phyloP scores from a whole-genome alignment of 352 stramenopile genomes.

The Phytophthora citrophthora region DNA sequence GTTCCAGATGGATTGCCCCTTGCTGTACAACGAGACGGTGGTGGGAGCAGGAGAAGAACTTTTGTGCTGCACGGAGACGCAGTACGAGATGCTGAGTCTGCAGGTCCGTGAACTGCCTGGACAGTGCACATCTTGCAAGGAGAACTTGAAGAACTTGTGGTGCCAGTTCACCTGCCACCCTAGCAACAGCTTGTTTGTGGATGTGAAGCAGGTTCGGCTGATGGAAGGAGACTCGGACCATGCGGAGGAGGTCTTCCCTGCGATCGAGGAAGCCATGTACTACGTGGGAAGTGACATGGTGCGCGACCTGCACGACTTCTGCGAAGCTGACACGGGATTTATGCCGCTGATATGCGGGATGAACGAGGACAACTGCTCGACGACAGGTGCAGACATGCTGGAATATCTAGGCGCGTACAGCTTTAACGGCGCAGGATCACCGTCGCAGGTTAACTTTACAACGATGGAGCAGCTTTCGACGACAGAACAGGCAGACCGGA shows the following conservation, averaged over 20 bases:
- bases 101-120: conserved; percentile 67
- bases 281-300: conserved; percentile 72
- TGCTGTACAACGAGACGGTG: conserved; percentile 75
- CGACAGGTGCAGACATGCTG: conserved; percentile 55
- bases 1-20: conserved; percentile 72
- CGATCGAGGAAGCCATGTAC: conserved; percentile 73
- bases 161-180: conserved; percentile 84
- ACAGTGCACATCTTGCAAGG: conserved; percentile 71
- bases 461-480: conserved; percentile 59
- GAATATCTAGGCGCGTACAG: conserved; percentile 71
- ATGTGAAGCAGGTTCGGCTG: conserved; percentile 71
- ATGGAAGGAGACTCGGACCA: conserved; percentile 58
- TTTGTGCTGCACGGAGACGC: conserved; percentile 81
- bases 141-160: conserved; percentile 81
- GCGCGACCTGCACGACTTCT: conserved; percentile 80
- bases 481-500: conserved; percentile 46
- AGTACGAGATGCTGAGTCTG: conserved; percentile 67
- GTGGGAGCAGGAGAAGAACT: conserved; percentile 49
- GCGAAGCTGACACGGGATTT: conserved; percentile 59
- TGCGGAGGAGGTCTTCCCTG: conserved; percentile 59
- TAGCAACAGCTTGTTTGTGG: conserved; percentile 80
- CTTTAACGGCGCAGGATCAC: conserved; percentile 66
- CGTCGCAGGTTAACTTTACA: conserved; percentile 73
- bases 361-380: conserved; percentile 58
- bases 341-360: conserved; percentile 52